phyloP scores from a whole-genome alignment of 2,329 filamentous ascomycete species.

The Xylaria digitata region DNA sequence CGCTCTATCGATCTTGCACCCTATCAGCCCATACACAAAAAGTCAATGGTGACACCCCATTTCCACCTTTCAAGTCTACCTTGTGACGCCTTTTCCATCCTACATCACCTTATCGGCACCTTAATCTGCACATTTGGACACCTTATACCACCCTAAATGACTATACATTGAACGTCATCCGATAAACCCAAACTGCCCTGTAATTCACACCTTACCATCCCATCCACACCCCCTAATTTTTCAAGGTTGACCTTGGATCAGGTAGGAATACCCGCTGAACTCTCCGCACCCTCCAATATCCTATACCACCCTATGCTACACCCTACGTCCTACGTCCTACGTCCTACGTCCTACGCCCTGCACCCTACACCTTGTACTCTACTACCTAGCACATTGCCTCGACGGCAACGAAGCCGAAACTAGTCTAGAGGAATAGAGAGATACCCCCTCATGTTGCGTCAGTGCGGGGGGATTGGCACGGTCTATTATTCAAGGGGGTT shows the following conservation, averaged over 20 bases:
- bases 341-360: background rate
- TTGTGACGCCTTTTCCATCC: slow-evolving; percentile 7
- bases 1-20: background rate
- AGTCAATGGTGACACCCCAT: slow-evolving; percentile 8
- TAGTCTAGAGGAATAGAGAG: too few relatives aligned
- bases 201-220: background rate
- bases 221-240: too few relatives aligned
- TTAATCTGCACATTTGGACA: too few relatives aligned
- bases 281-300: too few relatives aligned
- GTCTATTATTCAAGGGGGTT: too few relatives aligned
- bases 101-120: background rate
- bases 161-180: background rate
- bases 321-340: slow-evolving; percentile 1
- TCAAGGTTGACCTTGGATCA: too few relatives aligned
- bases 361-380: background rate
- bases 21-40: background rate
- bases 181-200: background rate
- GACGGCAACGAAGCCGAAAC: too few relatives aligned
- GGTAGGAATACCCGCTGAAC: too few relatives aligned
- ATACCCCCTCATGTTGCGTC: too few relatives aligned
- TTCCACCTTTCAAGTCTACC: slow-evolving; percentile 10
- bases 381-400: background rate
- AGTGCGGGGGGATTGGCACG: too few relatives aligned
- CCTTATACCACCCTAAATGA: background rate
- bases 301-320: background rate